Evolutionary conservation across 257 asterid genomes (phyloP), one percentile per base, ranked within the genome.

Genomic region (Dorcoceras hygrometricum): DNA sequence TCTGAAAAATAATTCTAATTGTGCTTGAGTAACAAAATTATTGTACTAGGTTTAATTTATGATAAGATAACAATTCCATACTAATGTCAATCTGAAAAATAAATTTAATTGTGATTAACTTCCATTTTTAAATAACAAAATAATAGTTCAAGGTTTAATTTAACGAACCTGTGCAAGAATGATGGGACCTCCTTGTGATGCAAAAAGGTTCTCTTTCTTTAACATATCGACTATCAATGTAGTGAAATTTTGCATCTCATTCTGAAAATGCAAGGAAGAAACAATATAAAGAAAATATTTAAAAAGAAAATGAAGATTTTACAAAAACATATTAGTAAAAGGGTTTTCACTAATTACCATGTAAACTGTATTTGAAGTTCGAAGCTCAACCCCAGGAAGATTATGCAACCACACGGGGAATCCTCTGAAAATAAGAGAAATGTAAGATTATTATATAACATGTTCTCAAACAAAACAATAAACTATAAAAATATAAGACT

Each of bases 141-240:
- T 26, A 3, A 26, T 31, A 12, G 23, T 54, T 0, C 29, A 62
- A 51, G 12, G 48, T 20, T 12, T 51, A 4, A 36, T 3, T 27
- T 20, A 28, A 55, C 26, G 4, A 36, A 86, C 95, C 86, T 87
- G 95, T 1, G 96, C 92, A 23, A 90, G 78, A 46, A 90, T 86
- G 55, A 90, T 84, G 8, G 97, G 97, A 14, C 97, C 97, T 57
- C 96, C 97, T 84, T 88, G 97, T 27, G 95, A 86, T 8, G 95
- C 96, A 76, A 90, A 88, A 4, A 88, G 80, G 23, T 82, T 86
- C 75, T 86, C 97, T 56, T 81, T 25, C 46, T 90, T 84, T 6
- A 83, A 65, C 95, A 81, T 87, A 23, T 88, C 81, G 19, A 90
- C 95, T 16, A 90, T 88, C 28, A 81, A 51, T 2, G 82, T 69